Evolutionary conservation across 129 eudicot species (phyloP), one percentile per base, ranked within the genome.

Genomic region (Flaveria sonorensis): DNA sequence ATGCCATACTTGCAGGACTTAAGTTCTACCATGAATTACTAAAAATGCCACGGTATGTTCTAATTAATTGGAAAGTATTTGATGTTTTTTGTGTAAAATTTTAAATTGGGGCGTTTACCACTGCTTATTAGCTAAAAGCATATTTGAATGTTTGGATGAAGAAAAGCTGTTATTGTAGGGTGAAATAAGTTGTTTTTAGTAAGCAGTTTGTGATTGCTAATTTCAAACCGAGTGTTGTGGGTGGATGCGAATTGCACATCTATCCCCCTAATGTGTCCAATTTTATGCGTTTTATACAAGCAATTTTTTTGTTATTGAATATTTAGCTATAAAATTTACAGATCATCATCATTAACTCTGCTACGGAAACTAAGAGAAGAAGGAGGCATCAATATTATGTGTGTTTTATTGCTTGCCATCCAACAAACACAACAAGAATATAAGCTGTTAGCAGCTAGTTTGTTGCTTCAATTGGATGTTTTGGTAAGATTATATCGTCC

Each of bases 21-120:
- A 89, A 92, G 73, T 92, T 85, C 79, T 92, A 85, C 82, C 87
- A 89, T 69, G 97, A 92, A 77, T 50, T 92, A 55, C 91, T 85
- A 23, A 85, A 82, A 65, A 86, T 89, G 77, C 97, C 97, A 56
- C 71, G 96, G 97, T 92, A 78, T 12, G 45, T 60, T 46, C 19
- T 16, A 69, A 23, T 52, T 28, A 24, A 8, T 3, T 12, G 16
- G 2, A 24, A 63, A 61, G 13, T 26, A 32, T 53, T 18, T n/a
- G 7, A 5, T 53, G 9, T 3, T n/a, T 18, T 53, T 21, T 23
- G 23, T 59, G 4, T 59, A 30, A 16, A 1, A 0, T n/a, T 59
- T 59, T 56, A 56, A 19, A 36, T 5, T 10, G 11, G 50, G 14
- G 50, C 9, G 13, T 56, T 56, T 56, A 56, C 28, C 3, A 64